Conservation (phyloP, 192 early-diverging fungal genomes). For the Globomyces pollinis-pini region DNA sequence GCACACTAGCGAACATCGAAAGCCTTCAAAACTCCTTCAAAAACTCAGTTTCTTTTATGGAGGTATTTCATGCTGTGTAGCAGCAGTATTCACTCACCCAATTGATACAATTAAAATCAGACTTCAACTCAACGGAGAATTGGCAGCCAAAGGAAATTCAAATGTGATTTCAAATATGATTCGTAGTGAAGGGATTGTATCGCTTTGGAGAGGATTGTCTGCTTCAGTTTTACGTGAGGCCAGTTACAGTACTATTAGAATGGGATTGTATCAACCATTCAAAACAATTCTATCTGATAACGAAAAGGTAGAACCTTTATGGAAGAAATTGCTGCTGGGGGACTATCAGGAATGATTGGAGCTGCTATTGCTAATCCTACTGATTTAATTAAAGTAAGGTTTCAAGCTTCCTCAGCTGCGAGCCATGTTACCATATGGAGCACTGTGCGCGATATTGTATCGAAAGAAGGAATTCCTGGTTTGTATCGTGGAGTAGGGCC, state of each 20-base stretch:
- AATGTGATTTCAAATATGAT: neutral
- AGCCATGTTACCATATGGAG: neutral
- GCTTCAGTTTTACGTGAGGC: slow-evolving; percentile 23
- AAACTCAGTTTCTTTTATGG: slow-evolving; percentile 4
- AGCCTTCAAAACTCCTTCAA: no score
- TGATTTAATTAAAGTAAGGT: slow-evolving; percentile 23
- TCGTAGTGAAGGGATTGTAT: slow-evolving; percentile 15
- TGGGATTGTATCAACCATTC: slow-evolving; percentile 20
- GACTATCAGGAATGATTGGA: slow-evolving; percentile 13
- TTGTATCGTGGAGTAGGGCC: slow-evolving; percentile 23
- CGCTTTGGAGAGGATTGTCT: slow-evolving; percentile 16
- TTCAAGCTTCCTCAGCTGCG: slow-evolving; percentile 11
- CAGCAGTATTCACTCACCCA: slow-evolving; percentile 10
- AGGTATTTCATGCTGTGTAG: slow-evolving; percentile 6
- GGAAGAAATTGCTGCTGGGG: slow-evolving; percentile 21
- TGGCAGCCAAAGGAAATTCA: neutral
- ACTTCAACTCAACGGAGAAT: slow-evolving; percentile 8
- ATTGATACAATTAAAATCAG: slow-evolving; percentile 15
- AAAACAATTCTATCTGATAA: slow-evolving; percentile 5
- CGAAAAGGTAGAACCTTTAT: slow-evolving; percentile 7
- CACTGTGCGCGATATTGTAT: slow-evolving; percentile 3
- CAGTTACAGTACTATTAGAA: slow-evolving; percentile 21
- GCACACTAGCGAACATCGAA: no score
- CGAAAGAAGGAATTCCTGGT: slow-evolving; percentile 15
- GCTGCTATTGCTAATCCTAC: slow-evolving; percentile 17